Base-by-base conservation (phyloP, 345 rosid species). In the Aquilaria yunnanensis region DNA sequence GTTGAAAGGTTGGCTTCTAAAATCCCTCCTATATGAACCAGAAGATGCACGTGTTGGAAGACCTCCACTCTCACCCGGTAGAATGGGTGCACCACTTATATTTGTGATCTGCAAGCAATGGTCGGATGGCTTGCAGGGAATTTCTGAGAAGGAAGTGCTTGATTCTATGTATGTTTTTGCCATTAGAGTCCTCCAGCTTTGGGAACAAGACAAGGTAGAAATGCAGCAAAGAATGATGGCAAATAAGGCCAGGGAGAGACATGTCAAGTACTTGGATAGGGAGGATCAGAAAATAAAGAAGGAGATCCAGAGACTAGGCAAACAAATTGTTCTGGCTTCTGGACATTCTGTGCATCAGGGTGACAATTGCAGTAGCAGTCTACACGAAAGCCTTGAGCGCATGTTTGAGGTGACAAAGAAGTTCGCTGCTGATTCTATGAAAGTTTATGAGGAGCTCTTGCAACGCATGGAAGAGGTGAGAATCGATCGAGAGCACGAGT, bases 21-120 rank as follows among this genome's bases (percentile, higher is more conserved):
- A 79, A 60, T 86, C 91, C 78, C 83, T 91, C 66, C 71, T 72
- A 14, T 81, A 91, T 56, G 97, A 81, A 76, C 97, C 96, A 6
- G 97, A 91, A 70, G 96, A 83, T 62, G 88, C 96, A 32, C 56
- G 88, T 0, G 96, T 88, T 71, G 97, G 96, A 2, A 70, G 78
- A 32, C 97, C n/a, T n/a, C n/a, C 97, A 58, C 86, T 86, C 62
- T 91, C 97, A 2, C 97, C 97, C 10, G 90, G 97, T 64, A 79
- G 96, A 61, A 66, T 91, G 2, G 96, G 97, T 29, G 97, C 97
- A 29, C 96, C 97, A 43, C 82, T 88, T 0, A 80, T 91, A n/a
- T 91, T 91, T 58, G 92, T 91, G 33, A 84, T 91, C 51, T 91
- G 97, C 71, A 77, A 91, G 72, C 97, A 86, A 65, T 91, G 97